Conservation (phyloP, 2,329 filamentous ascomycete genomes). For the Cladobotryum mycophilum region DNA sequence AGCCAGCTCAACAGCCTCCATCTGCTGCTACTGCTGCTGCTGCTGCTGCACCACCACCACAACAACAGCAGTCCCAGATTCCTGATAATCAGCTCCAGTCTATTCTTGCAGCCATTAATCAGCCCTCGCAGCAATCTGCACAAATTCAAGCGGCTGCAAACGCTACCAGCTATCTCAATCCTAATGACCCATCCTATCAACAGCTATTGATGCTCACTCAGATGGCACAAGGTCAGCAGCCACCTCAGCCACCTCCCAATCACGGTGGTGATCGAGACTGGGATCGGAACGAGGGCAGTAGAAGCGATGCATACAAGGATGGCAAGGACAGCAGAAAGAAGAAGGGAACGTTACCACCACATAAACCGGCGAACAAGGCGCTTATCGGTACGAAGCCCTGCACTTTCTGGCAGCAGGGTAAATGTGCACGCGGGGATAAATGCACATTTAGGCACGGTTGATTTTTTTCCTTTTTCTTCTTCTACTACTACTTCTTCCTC, state of each 20-base stretch:
- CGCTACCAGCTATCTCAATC: constrained; percentile 24
- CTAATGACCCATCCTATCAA: constrained; percentile 35
- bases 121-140: constrained; percentile 23
- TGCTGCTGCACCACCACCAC: constrained; percentile 9
- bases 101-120: constrained; percentile 37
- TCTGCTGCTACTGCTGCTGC: constrained; percentile 13
- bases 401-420: constrained; percentile 63
- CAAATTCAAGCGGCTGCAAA: constrained; percentile 16
- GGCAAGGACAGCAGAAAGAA: constrained; percentile 36
- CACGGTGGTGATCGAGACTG: constrained; percentile 29
- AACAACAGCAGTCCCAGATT: constrained; percentile 23
- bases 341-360: constrained; percentile 33
- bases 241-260: constrained; percentile 17
- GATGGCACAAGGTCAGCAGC: constrained; percentile 29
- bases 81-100: constrained; percentile 37
- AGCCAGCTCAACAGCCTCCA: constrained; percentile 13
- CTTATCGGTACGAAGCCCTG: constrained; percentile 63
- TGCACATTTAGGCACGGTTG: constrained; percentile 67
- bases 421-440: constrained; percentile 65
- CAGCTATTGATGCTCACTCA: constrained; percentile 34
- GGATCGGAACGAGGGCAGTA: constrained; percentile 26
- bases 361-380: constrained; percentile 46
- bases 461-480: neutral
- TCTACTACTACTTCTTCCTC: no score
- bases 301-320: constrained; percentile 26